Evolutionary conservation across 108 stramenopile species (phyloP).

Genomic region (Fistulifera pelliculosa): DNA sequence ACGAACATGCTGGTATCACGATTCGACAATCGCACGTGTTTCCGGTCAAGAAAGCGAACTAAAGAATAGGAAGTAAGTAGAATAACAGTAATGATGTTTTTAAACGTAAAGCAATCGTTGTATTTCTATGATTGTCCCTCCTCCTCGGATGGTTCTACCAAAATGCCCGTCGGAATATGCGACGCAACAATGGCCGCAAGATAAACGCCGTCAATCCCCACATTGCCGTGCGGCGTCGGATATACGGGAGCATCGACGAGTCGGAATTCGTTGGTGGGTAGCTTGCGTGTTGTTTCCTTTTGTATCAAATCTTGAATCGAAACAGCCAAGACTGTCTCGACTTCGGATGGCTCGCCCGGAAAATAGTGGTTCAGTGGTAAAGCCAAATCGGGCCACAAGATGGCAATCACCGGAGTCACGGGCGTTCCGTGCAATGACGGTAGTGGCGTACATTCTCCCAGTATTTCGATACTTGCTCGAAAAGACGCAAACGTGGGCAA

Average conservation of each 20-base stretch:
- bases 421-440: conserved; percentile 54
- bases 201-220: conserved; percentile 79
- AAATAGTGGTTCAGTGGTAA: conserved; percentile 24
- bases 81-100: too few species aligned
- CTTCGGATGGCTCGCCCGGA: conserved; percentile 57
- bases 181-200: conserved; percentile 50
- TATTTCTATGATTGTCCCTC: too few species aligned
- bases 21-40: not conserved
- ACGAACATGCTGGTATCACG: not conserved
- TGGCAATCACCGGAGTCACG: conserved; percentile 64
- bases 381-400: conserved; percentile 11
- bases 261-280: conserved; percentile 20
- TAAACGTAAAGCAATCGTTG: too few species aligned
- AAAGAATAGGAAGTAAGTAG: not conserved
- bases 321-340: conserved; percentile 62
- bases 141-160: too few species aligned
- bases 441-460: conserved; percentile 43
- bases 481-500: conserved; percentile 6
- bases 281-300: conserved; percentile 32
- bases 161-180: conserved; percentile 62
- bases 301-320: conserved; percentile 35
- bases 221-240: conserved; percentile 36
- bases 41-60: conserved; percentile 1
- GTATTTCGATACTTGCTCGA: too few species aligned
- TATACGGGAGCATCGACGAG: conserved; percentile 32